Evolutionary conservation across 108 stramenopile genomes (phyloP).

Genomic region (Pseudonitzschia multistriata): DNA sequence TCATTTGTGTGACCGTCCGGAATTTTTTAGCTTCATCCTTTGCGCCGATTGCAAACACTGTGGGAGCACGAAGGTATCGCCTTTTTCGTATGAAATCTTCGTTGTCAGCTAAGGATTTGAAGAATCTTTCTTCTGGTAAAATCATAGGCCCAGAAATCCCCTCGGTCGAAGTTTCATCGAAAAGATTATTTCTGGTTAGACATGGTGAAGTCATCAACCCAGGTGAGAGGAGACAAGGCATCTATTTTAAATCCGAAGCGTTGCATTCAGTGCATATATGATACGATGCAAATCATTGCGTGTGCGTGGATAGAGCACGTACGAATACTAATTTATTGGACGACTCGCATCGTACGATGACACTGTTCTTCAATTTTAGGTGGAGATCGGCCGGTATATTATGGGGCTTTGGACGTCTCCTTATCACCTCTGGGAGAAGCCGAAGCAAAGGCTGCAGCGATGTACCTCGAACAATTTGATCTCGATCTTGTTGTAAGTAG

Average conservation of each 20-base stretch:
- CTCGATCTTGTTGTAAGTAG: slow-evolving; percentile 69
- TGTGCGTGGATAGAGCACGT: too few relatives aligned
- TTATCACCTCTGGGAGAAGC: slow-evolving; percentile 78
- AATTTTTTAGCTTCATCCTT: neutral
- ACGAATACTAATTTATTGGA: neutral
- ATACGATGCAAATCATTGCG: too few relatives aligned
- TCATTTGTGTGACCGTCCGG: neutral
- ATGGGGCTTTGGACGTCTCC: slow-evolving; percentile 83
- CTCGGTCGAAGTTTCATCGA: slow-evolving; percentile 39
- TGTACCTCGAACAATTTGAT: slow-evolving; percentile 59
- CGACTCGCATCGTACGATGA: neutral
- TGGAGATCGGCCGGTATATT: slow-evolving; percentile 81
- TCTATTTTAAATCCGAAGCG: neutral
- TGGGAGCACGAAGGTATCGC: neutral
- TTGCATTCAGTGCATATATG: neutral
- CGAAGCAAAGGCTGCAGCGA: slow-evolving; percentile 77
- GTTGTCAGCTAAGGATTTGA: neutral
- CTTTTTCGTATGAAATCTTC: neutral
- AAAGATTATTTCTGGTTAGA: slow-evolving; percentile 78
- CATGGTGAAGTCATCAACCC: slow-evolving; percentile 93
- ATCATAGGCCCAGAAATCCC: slow-evolving; percentile 42
- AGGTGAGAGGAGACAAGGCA: slow-evolving; percentile 17
- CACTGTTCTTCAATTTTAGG: slow-evolving; percentile 19
- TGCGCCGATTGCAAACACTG: neutral
- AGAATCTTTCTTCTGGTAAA: slow-evolving; percentile 9